Evolutionary conservation across 257 asterid species (phyloP), one percentile per base, ranked within the genome.

Genomic region (Ophiorrhiza pumila): DNA sequence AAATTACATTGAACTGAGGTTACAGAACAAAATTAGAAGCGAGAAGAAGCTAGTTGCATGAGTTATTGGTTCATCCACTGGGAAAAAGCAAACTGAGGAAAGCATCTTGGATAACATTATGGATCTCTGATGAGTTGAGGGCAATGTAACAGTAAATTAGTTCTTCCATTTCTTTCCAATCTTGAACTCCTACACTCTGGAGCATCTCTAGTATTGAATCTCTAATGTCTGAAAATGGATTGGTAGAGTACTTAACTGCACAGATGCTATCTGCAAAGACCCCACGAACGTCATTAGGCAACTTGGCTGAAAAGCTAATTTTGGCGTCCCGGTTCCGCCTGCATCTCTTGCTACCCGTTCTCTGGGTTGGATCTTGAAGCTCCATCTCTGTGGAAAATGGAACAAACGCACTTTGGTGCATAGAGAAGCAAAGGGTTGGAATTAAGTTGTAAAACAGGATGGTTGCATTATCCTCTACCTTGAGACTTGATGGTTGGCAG

Each of bases 141-240:
- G 80, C 82, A 43, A 90, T 47, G 60, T 86, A 90, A 43, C 92
- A 90, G 45, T 86, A 88, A 5, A 88, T 63, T 69, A 90, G 68
- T 58, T 90, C 96, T 73, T 88, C 95, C 91, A 88, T 88, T 41
- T 86, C 82, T 2, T 75, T 65, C 95, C 95, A 90, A 20, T 84
- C 85, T 31, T 70, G 68, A 74, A 90, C 71, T n/a, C 87, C 89
- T 45, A 87, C 74, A 50, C 71, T 79, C 75, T 86, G 77, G 29
- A 85, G 80, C 79, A 88, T 82, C 76, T 88, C 89, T 42, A 65
- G 27, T 9, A 88, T 80, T 37, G 95, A 90, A 27, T 81, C 81
- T 62, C 85, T 75, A 41, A 90, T 85, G 37, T 90, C 94, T 27
- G 71, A 27, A 32, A 78, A 62, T 0, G 96, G 94, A 72, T 88